Evolutionary conservation across 768 basidiomycete species (phyloP).

Genomic region (Auricularia heimuer): DNA sequence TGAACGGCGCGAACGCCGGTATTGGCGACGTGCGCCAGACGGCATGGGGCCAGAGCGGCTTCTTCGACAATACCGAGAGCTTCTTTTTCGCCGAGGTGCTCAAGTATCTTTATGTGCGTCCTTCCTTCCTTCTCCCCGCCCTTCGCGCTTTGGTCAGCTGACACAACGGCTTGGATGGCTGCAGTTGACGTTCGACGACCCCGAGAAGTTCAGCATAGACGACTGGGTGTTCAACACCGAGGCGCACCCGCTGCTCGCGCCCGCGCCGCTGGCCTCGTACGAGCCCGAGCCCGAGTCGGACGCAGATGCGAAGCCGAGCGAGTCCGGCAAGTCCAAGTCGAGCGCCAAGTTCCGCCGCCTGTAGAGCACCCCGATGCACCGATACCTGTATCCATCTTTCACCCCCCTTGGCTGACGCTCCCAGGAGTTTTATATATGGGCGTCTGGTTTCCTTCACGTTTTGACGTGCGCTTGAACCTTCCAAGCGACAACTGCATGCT

Average conservation of each 20-base stretch:
- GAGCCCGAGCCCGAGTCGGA: background rate
- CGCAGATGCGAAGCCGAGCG: too few relatives aligned
- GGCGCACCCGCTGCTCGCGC: slow-evolving; percentile 57
- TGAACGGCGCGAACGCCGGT: slow-evolving; percentile 34
- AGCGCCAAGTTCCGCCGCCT: too few relatives aligned
- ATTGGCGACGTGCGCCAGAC: slow-evolving; percentile 42
- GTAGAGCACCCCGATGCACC: too few relatives aligned
- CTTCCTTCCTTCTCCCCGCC: too few relatives aligned
- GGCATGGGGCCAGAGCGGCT: slow-evolving; percentile 19
- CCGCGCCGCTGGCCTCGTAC: slow-evolving; percentile 13
- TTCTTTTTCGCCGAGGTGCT: slow-evolving; percentile 64
- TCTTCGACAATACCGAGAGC: slow-evolving; percentile 53
- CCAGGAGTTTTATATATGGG: too few relatives aligned
- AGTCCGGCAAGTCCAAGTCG: too few relatives aligned
- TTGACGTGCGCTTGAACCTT: too few relatives aligned
- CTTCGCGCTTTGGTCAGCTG: too few relatives aligned
- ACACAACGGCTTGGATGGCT: background rate
- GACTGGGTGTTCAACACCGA: slow-evolving; percentile 49
- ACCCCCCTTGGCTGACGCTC: too few relatives aligned
- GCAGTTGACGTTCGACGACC: slow-evolving; percentile 59
- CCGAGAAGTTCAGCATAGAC: slow-evolving; percentile 52
- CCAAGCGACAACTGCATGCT: too few relatives aligned
- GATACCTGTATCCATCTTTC: too few relatives aligned
- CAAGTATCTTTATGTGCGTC: slow-evolving; percentile 10
- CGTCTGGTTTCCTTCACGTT: too few relatives aligned